phyloP scores from a whole-genome alignment of 2,329 filamentous ascomycete genomes.

The Fusarium decemcellulare region DNA sequence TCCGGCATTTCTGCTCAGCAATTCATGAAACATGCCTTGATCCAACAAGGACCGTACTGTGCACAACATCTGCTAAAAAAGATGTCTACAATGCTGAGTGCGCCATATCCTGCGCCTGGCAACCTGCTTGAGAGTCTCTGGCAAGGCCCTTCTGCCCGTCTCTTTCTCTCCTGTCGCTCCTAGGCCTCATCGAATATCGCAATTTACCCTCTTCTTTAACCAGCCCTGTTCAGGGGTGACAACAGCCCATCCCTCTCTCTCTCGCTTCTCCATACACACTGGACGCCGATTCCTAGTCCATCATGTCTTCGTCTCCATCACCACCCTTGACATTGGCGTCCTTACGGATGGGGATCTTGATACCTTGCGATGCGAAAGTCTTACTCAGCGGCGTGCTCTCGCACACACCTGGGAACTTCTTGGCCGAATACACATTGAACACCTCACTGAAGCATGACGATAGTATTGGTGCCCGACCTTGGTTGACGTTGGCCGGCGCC shows the following conservation, averaged over 20 bases:
- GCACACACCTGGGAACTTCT: constrained; percentile 98
- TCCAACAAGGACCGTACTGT: not conserved
- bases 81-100: not conserved
- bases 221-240: not conserved
- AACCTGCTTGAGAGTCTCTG: not conserved
- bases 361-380: constrained; percentile 92
- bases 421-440: constrained; percentile 96
- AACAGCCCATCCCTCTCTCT: not conserved
- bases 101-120: not conserved
- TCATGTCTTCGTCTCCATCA: constrained; percentile 65
- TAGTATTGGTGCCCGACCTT: constrained; percentile 83
- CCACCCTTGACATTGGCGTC: constrained; percentile 74
- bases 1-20: constrained; percentile 16
- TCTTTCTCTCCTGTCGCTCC: not conserved
- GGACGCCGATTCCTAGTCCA: constrained; percentile 27
- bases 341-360: constrained; percentile 96
- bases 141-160: not conserved
- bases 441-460: constrained; percentile 88
- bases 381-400: constrained; percentile 94
- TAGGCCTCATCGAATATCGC: not conserved
- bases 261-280: not conserved
- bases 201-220: not conserved
- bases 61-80: constrained; percentile 1
- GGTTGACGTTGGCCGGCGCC: constrained; percentile 72
- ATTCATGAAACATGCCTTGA: constrained; percentile 9